Percentiles rank a stretch among this genome's conserved stretches.
Evolutionary conservation across 768 basidiomycete species (phyloP).

Genomic region (Termitomyces sp.): DNA sequence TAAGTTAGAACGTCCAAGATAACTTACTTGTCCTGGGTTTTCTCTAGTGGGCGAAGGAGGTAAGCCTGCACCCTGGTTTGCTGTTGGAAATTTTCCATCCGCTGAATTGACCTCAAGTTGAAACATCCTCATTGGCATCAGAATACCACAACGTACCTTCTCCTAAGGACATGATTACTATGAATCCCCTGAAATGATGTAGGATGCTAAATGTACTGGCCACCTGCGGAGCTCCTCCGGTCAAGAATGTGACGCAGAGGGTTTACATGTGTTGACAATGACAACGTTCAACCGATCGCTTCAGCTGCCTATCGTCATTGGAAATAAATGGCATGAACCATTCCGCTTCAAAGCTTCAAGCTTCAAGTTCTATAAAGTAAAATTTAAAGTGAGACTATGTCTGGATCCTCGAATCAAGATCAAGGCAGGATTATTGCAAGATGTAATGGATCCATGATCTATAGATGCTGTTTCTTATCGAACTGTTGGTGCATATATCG

Average conservation of each 20-base stretch:
- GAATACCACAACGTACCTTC: slow-evolving; percentile 22
- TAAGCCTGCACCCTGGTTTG: slow-evolving; percentile 29
- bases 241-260: slow-evolving; percentile 16
- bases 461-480: too few species aligned
- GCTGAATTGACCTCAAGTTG: slow-evolving; percentile 10
- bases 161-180: slow-evolving; percentile 22
- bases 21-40: slow-evolving; percentile 43
- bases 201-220: background rate
- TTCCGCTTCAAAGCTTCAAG: too few species aligned
- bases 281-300: background rate
- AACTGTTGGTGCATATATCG: too few species aligned
- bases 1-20: background rate
- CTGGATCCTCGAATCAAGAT: too few species aligned
- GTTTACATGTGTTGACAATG: slow-evolving; percentile 14
- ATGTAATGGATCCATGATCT: too few species aligned
- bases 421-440: too few species aligned
- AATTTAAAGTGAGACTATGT: too few species aligned
- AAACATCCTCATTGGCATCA: background rate
- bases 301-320: background rate
- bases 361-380: too few species aligned
- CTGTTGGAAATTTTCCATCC: slow-evolving; percentile 41
- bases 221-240: background rate
- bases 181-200: background rate
- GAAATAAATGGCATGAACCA: too few species aligned
- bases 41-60: slow-evolving; percentile 45